Percentiles rank a stretch among this genome's conserved stretches.
Conservation (phyloP, 1,139 yeast genomes). For the Sugiyamaella sp. region DNA sequence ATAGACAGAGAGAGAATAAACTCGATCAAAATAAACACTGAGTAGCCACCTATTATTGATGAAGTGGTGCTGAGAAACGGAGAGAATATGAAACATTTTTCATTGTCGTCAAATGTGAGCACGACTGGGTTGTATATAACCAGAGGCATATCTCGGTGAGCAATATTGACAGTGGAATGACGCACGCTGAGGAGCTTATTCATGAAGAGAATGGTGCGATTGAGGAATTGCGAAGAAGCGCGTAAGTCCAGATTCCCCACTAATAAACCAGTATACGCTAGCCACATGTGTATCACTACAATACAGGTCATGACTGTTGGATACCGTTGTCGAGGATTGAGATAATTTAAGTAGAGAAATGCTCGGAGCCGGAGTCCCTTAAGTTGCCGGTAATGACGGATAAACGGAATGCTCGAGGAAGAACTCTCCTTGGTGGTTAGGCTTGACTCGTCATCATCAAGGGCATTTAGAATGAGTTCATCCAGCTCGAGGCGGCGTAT, state of each 20-base stretch:
- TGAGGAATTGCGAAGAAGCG: background rate
- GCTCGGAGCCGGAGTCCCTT: conserved; percentile 19
- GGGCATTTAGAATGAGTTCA: conserved; percentile 46
- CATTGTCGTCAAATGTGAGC: conserved; percentile 6
- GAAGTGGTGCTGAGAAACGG: conserved; percentile 11
- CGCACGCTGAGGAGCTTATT: background rate
- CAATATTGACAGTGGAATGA: background rate
- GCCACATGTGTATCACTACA: conserved; percentile 15
- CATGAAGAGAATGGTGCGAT: conserved; percentile 12
- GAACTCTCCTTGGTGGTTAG: background rate
- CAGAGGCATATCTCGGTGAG: background rate
- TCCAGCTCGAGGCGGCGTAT: conserved; percentile 62
- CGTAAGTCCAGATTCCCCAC: background rate
- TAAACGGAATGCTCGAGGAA: background rate
- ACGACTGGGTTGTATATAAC: conserved; percentile 26
- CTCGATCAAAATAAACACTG: conserved; percentile 37
- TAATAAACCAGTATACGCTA: conserved; percentile 4
- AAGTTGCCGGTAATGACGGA: conserved; percentile 12
- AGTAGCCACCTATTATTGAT: conserved; percentile 20
- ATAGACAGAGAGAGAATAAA: conserved; percentile 49
- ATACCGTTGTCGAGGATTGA: conserved; percentile 20
- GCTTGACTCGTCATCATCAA: conserved; percentile 8
- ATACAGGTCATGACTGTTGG: conserved; percentile 19
- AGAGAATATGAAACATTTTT: conserved; percentile 8
- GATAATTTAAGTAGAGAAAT: conserved; percentile 25